phyloP scores from a whole-genome alignment of 1,139 yeast species.

The Geotrichum citri-aurantii region DNA sequence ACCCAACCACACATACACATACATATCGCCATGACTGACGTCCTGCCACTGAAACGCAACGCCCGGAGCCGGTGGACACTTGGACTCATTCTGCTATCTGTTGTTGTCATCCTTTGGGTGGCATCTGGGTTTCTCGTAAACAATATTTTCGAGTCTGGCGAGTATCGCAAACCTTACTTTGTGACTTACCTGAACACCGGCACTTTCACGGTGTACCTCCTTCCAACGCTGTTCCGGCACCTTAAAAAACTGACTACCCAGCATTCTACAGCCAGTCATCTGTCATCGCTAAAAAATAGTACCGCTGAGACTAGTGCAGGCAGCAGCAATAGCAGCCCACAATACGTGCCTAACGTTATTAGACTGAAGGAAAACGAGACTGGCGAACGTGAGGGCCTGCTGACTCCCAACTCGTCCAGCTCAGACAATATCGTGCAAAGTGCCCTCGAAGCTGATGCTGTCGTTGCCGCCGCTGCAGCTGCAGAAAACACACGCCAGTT shows the following conservation, averaged over 20 bases:
- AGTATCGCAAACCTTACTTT: conserved; percentile 85
- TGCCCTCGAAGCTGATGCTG: conserved; percentile 1
- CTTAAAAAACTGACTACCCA: background rate
- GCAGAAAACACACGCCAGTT: conserved; percentile 17
- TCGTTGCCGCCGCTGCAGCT: background rate
- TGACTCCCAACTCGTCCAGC: background rate
- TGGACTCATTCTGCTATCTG: conserved; percentile 64
- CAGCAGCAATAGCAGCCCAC: background rate
- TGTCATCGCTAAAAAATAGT: background rate
- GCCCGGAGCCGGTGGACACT: conserved; percentile 50
- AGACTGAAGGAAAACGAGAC: background rate
- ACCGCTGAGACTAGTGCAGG: background rate
- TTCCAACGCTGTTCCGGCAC: conserved; percentile 43
- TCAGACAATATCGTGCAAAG: conserved; percentile 8
- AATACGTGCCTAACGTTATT: background rate
- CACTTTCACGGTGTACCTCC: conserved; percentile 68
- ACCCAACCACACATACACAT: background rate
- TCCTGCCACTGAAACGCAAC: background rate
- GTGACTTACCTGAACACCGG: conserved; percentile 89
- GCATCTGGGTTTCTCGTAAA: conserved; percentile 55
- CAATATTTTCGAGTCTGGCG: conserved; percentile 49
- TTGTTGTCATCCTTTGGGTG: conserved; percentile 86
- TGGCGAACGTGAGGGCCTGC: conserved; percentile 13
- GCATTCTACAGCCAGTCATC: background rate
- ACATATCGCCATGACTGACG: background rate